Evolutionary conservation across 495 filamentous ascomycete species (phyloP).

Genomic region (Pyronema domesticum): DNA sequence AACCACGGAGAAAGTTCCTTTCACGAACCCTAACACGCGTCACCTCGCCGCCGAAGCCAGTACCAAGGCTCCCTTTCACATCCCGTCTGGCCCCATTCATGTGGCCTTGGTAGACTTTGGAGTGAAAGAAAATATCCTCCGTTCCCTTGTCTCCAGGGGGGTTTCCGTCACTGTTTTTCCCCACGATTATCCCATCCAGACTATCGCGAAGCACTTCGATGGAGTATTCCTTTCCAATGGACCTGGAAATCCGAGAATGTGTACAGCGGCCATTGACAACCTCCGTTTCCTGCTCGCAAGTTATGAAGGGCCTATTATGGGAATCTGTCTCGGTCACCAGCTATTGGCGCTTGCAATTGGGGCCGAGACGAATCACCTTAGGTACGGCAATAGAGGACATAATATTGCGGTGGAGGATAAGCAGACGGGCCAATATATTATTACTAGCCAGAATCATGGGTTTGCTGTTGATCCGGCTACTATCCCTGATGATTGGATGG

Average conservation of each 20-base stretch:
- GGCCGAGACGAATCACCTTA: constrained; percentile 76
- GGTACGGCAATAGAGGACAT: constrained; percentile 94
- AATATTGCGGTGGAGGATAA: constrained; percentile 93
- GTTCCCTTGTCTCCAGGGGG: constrained; percentile 74
- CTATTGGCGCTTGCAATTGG: constrained; percentile 67
- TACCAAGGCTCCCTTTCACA: constrained; percentile 94
- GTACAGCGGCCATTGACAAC: constrained; percentile 80
- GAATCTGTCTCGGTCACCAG: constrained; percentile 92
- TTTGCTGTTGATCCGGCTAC: constrained; percentile 85
- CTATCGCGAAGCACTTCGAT: constrained; percentile 91
- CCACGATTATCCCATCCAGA: constrained; percentile 92
- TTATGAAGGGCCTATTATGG: constrained; percentile 81
- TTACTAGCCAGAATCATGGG: constrained; percentile 95
- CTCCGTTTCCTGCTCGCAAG: constrained; percentile 71
- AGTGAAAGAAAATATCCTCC: constrained; percentile 98
- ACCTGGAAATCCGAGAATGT: constrained; percentile 93
- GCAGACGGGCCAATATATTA: constrained; percentile 91
- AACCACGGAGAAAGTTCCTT: constrained; percentile 96
- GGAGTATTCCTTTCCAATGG: constrained; percentile 97
- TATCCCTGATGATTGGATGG: constrained; percentile 65
- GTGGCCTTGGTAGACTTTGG: constrained; percentile 93
- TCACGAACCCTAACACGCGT: constrained; percentile 83
- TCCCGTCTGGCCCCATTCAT: constrained; percentile 65
- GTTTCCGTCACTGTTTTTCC: constrained; percentile 83
- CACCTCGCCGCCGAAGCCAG: constrained; percentile 87